Evolutionary conservation across 257 asterid genomes (phyloP).

Genomic region (Nicotiana knightiana): DNA sequence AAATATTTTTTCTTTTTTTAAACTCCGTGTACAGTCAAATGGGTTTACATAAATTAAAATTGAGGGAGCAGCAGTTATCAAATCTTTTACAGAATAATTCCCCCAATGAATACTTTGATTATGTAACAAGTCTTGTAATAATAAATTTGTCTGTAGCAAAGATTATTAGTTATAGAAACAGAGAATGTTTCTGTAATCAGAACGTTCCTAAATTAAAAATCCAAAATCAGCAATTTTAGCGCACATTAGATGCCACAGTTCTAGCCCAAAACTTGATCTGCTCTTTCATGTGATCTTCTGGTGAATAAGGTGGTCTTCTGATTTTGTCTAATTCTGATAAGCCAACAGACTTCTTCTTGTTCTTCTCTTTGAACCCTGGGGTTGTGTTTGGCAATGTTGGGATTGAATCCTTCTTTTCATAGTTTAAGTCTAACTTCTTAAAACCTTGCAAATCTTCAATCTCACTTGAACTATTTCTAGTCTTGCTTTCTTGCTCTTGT

Average conservation of each 20-base stretch:
- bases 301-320: constrained; percentile 27
- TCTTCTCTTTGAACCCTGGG: constrained; percentile 22
- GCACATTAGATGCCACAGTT: constrained; percentile 89
- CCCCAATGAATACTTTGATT: not conserved
- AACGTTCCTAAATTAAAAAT: not conserved
- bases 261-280: constrained; percentile 93
- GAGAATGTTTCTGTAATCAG: not conserved
- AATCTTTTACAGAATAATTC: not conserved
- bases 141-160: not conserved
- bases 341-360: constrained; percentile 11
- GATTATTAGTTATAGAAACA: not conserved
- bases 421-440: constrained; percentile 35
- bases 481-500: constrained; percentile 25
- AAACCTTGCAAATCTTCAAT: constrained; percentile 34
- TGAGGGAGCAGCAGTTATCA: not conserved
- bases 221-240: constrained; percentile 47
- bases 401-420: constrained; percentile 20
- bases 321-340: constrained; percentile 2
- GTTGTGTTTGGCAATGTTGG: not conserved
- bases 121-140: not conserved
- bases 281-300: constrained; percentile 64
- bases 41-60: too few relatives aligned
- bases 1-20: too few relatives aligned
- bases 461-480: constrained; percentile 24
- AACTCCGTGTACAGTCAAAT: too few relatives aligned